A percentile compares a stretch with the other conserved stretches of the same genome.
Evolutionary conservation across 805 yeast species (phyloP).

Genomic region (Pichia cephalocereana): DNA sequence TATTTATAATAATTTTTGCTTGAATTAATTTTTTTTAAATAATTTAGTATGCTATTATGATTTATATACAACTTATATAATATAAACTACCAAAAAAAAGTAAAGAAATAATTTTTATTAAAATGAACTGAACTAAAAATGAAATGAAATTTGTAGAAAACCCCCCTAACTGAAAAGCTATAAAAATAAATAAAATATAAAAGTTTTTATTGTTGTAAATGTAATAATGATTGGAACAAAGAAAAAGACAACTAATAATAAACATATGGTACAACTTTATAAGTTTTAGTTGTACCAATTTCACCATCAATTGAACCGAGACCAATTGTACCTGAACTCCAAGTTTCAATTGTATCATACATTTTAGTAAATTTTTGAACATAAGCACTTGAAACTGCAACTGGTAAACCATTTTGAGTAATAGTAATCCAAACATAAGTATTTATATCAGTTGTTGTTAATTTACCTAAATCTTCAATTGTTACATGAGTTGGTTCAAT

Average conservation of each 20-base stretch:
- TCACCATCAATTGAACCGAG: constrained; percentile 62
- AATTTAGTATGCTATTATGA: background rate
- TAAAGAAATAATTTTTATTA: background rate
- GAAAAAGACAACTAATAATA: background rate
- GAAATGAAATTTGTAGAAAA: too few species aligned
- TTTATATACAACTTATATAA: background rate
- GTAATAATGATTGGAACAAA: too few species aligned
- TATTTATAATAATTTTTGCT: background rate
- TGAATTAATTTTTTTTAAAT: background rate
- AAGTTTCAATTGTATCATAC: constrained; percentile 35
- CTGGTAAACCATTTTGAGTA: constrained; percentile 32
- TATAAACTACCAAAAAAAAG: background rate
- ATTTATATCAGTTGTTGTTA: background rate
- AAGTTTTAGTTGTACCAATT: constrained; percentile 50
- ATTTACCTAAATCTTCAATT: constrained; percentile 28
- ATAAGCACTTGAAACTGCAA: constrained; percentile 38
- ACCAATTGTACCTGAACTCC: constrained; percentile 63
- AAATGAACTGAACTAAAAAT: background rate
- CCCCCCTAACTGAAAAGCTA: background rate
- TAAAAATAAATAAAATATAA: background rate
- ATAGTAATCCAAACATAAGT: constrained; percentile 43
- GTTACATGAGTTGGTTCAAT: constrained; percentile 21
- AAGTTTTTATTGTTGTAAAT: too few species aligned
- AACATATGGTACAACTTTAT: constrained; percentile 16
- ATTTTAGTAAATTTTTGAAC: constrained; percentile 40